Conservation (phyloP, 345 rosid genomes). For the Gossypium turneri region DNA sequence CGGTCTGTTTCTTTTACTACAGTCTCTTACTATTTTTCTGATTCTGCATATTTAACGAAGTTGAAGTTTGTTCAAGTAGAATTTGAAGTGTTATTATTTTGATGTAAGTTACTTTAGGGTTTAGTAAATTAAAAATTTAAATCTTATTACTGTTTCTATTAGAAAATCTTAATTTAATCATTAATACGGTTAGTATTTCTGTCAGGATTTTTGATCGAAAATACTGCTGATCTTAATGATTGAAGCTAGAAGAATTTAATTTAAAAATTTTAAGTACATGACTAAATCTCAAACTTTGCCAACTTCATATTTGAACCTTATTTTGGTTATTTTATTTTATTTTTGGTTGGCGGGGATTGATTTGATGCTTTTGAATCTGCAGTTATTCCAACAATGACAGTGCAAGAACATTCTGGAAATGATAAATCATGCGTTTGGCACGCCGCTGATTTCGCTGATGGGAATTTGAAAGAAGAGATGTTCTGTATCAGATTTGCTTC, state of each 20-base stretch:
- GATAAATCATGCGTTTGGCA: constrained; percentile 56
- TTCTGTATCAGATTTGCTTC: constrained; percentile 54
- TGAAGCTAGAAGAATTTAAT: too few relatives aligned
- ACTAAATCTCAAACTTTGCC: too few relatives aligned
- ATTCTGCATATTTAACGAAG: background rate
- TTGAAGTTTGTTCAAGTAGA: background rate
- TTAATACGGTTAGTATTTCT: too few relatives aligned
- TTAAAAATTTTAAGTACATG: too few relatives aligned
- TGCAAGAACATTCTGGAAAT: constrained; percentile 51
- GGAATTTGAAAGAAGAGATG: constrained; percentile 48
- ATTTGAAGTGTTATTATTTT: background rate
- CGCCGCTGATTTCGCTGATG: constrained; percentile 45
- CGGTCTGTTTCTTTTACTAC: constrained; percentile 27
- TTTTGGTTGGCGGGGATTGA: background rate
- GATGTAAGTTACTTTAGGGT: background rate
- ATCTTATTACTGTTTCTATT: too few relatives aligned
- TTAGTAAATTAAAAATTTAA: too few relatives aligned
- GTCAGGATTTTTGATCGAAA: too few relatives aligned
- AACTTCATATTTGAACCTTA: too few relatives aligned
- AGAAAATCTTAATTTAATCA: too few relatives aligned
- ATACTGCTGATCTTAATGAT: too few relatives aligned
- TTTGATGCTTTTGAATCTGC: constrained; percentile 8
- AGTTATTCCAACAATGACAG: constrained; percentile 34
- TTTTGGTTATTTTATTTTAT: too few relatives aligned
- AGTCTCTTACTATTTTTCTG: background rate